These are phyloP conservation scores for Coniophora puteana DNA, from an alignment of 1,284 basidiomycete genomes.

Conservation along the genomic window DNA sequence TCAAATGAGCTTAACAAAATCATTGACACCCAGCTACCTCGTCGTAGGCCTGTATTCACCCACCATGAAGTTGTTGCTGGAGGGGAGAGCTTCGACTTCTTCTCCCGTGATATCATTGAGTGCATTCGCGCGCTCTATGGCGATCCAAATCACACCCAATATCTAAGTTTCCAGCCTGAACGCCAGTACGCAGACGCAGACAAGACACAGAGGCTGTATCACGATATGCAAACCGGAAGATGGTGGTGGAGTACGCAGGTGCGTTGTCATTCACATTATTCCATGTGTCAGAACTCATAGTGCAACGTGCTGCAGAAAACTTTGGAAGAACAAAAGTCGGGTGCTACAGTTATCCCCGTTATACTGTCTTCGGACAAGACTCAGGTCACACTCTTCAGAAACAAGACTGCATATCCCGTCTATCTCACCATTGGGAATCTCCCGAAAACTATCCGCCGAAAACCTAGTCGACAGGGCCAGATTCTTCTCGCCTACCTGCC, in stretches of 20 bases:
- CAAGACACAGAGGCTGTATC: slow-evolving; percentile 20
- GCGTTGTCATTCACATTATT: slow-evolving; percentile 1
- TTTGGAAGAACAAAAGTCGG: slow-evolving; percentile 19
- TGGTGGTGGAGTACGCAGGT: slow-evolving; percentile 40
- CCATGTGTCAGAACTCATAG: neutral
- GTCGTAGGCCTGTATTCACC: neutral
- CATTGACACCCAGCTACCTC: neutral
- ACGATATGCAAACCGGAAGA: slow-evolving; percentile 32
- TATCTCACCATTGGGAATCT: slow-evolving; percentile 43
- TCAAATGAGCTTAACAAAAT: slow-evolving; percentile 6
- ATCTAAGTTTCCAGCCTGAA: slow-evolving; percentile 27
- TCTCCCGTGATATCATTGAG: neutral
- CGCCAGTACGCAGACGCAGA: slow-evolving; percentile 25
- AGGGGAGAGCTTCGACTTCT: neutral
- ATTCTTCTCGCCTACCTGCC: slow-evolving; percentile 12
- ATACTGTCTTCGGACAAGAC: slow-evolving; percentile 4
- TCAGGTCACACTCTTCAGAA: slow-evolving; percentile 16
- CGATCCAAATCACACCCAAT: slow-evolving; percentile 4
- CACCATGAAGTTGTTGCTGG: neutral
- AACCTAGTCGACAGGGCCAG: slow-evolving; percentile 4
- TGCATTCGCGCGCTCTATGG: neutral
- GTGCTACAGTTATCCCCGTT: slow-evolving; percentile 6
- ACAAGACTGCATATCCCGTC: slow-evolving; percentile 37
- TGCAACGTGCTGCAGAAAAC: slow-evolving; percentile 17
- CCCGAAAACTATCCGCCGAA: slow-evolving; percentile 34